Percentiles rank a stretch among this genome's conserved stretches.
phyloP scores from a whole-genome alignment of 192 early-diverging fungal genomes.

The Cetraspora pellucida region DNA sequence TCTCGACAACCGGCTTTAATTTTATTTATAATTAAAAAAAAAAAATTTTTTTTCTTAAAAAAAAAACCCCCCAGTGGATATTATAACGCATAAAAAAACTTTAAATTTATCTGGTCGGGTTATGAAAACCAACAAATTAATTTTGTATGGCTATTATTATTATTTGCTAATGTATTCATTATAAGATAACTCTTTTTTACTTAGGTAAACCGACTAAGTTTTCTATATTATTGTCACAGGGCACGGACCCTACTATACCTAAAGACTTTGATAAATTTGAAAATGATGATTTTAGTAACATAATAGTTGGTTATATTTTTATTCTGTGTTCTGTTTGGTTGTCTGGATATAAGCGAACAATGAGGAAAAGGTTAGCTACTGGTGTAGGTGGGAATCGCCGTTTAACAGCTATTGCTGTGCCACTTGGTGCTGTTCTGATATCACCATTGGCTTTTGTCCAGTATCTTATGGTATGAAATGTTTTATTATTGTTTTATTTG shows the following conservation, averaged over 20 bases:
- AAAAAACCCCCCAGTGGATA: no score
- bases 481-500: conserved; percentile 19
- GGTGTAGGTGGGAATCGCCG: conserved; percentile 43
- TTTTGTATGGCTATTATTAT: no score
- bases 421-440: conserved; percentile 38
- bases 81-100: no score
- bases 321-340: conserved; percentile 39
- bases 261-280: conserved; percentile 26
- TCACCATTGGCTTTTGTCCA: conserved; percentile 46
- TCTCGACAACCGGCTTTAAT: no score
- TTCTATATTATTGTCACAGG: conserved; percentile 38
- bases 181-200: conserved; percentile 24
- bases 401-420: conserved; percentile 39
- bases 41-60: no score
- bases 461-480: conserved; percentile 29
- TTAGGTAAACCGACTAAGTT: conserved; percentile 35
- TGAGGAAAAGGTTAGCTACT: conserved; percentile 40
- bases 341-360: conserved; percentile 41
- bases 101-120: no score
- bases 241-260: conserved; percentile 9
- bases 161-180: not conserved
- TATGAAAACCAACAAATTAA: no score
- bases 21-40: no score
- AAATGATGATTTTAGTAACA: conserved; percentile 34
- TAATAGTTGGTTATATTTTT: conserved; percentile 38